Evolutionary conservation across 108 stramenopile species (phyloP), one percentile per base, ranked within the genome.

Genomic region (Seminavis robusta): DNA sequence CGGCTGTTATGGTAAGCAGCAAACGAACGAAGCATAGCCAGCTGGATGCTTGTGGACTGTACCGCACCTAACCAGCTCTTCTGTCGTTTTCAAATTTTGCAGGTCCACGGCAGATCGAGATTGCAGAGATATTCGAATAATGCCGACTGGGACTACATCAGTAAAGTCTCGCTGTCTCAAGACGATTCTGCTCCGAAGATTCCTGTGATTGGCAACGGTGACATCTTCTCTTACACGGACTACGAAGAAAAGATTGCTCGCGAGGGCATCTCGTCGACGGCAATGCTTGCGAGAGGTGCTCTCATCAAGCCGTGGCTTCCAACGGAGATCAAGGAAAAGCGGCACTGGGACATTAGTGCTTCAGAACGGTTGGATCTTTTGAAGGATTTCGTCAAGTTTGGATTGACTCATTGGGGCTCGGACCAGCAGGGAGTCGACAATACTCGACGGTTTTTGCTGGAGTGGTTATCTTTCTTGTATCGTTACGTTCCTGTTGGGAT

Each of bases 291-390:
- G 21, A 74, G 97, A 39, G 98, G 98, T 36, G 97, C 96, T 2
- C 76, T 99, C 38, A 97, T 98, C 69, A 98, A 98, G 71, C 98
- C 98, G 2, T 99, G 98, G 98, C 72, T 99, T 21, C 95, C 96
- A 4, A 96, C 80, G 3, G 98, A 99, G 59, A 95, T 99, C 42
- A 98, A 99, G 65, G 96, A 96, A 64, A 65, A 83, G 20, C 59
- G 94, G 3, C 77, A 95, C 59, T 94, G 88, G 91, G 98, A 99
- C 67, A 98, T 98, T 20, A 89, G 88, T 25, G 86, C 94, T 10
- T 46, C 88, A 2, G 98, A 99, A 56, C 70, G 98, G 9, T 52
- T 99, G 15, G 97, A 97, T 44, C 95, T 97, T 47, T 56, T 95
- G 25, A 94, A 95, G 63, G 81, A 93, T 29, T 98, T 95, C 61